Base-by-base conservation (phyloP, 2,329 filamentous ascomycete genomes). In the Colletotrichum tofieldiae region DNA sequence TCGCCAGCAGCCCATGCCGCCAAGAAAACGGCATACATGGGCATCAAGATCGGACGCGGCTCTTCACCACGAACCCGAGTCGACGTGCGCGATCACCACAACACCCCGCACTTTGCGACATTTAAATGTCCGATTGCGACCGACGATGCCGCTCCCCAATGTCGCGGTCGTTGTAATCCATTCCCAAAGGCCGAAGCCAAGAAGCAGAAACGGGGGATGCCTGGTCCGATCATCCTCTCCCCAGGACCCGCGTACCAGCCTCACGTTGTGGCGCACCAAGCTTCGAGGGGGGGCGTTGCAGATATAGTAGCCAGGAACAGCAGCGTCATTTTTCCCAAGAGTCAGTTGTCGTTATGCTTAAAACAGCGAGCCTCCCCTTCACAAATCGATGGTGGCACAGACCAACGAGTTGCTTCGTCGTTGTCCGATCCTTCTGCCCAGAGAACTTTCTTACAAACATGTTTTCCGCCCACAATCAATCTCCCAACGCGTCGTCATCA, bases 51-150 rank as follows among this genome's bases (percentile, higher is more conserved):
- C 35, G 8, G 54, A 58, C 16, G 12, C 14, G 14, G 7, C 35
- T 23, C n/a, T 41, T 58, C n/a, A 14, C 49, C n/a, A 47, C 2
- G 6, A 41, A 37, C 54, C 32, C n/a, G 11, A 32, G 20, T 58
- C 56, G 23, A 39, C n/a, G 12, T 35, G 41, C 26, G 29, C 54
- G 54, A 32, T 32, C 11, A 9, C 45, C 61, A 12, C 55, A 20
- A 43, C 47, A 66, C 65, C 65, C 65, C 55, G 32, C 65, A 61
- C 55, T 52, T 54, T 54, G 56, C 47, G 56, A 11, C 65, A 54
- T 62, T n/a, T 32, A 37, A 61, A 62, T 67, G 56, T 43, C 55
- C 56, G 26, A 45, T 39, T 16, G 29, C 37, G 11, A 37, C n/a
- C 2, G 18, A 47, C 8, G 18, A n/a, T 32, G 29, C 29, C 29